Evolutionary conservation across 495 filamentous ascomycete genomes (phyloP).

Genomic region (Lineolata rhizophorae): DNA sequence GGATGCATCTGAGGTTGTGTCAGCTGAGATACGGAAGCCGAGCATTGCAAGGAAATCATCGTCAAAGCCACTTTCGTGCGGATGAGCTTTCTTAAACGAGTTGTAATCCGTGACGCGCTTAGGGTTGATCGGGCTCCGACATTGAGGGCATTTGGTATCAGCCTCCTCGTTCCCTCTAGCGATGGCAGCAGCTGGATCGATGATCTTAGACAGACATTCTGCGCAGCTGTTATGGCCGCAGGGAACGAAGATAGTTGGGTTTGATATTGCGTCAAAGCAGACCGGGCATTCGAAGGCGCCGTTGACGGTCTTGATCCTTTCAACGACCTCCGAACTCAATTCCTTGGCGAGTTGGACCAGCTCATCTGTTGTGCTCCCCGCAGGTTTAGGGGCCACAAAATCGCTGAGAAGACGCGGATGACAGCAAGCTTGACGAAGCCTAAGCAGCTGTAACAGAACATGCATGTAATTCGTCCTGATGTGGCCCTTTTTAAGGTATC

Average conservation of each 20-base stretch:
- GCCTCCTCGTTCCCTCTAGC: conserved; percentile 33
- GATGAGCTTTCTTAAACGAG: conserved; percentile 57
- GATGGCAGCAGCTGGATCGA: conserved; percentile 33
- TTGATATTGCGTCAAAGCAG: conserved; percentile 55
- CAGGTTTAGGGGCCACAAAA: conserved; percentile 50
- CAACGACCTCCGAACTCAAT: conserved; percentile 38
- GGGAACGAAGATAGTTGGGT: conserved; percentile 79
- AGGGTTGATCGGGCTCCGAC: conserved; percentile 38
- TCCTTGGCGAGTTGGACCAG: conserved; percentile 68
- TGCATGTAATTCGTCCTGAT: conserved; percentile 53
- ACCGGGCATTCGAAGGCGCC: conserved; percentile 44
- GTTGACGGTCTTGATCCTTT: conserved; percentile 39
- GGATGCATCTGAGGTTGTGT: conserved; percentile 3
- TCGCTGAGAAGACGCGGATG: conserved; percentile 80
- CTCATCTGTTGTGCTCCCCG: conserved; percentile 17
- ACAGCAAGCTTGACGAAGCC: conserved; percentile 82
- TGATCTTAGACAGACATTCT: conserved; percentile 56
- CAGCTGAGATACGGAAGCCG: too few species aligned
- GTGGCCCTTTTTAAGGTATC: conserved; percentile 38
- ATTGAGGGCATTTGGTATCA: conserved; percentile 54
- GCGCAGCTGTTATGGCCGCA: conserved; percentile 71
- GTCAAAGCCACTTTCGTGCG: conserved; percentile 23
- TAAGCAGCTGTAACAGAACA: conserved; percentile 69
- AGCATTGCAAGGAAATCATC: too few species aligned
- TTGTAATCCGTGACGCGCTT: conserved; percentile 49